Evolutionary conservation across 768 basidiomycete genomes (phyloP).

Genomic region (Filobasidium wieringae): DNA sequence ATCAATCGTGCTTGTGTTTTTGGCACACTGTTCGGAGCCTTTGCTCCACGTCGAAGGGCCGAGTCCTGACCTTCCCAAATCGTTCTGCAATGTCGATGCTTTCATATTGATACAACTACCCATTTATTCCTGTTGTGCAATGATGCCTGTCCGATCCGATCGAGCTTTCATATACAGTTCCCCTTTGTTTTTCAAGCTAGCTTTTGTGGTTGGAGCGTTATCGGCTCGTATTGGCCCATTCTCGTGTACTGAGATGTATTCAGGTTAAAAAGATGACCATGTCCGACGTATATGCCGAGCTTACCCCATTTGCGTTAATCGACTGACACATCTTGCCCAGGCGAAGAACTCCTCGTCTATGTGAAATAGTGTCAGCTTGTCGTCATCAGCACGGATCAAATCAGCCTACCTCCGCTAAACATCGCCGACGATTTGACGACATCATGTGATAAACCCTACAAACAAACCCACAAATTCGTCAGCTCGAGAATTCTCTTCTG

Average conservation of each 20-base stretch:
- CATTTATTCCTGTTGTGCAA: too few relatives aligned
- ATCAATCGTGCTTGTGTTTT: too few relatives aligned
- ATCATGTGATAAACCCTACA: slow-evolving; percentile 64
- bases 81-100: too few relatives aligned
- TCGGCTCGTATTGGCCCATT: slow-evolving; percentile 2
- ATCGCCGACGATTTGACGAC: slow-evolving; percentile 71
- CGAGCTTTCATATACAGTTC: too few relatives aligned
- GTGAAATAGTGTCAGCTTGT: neutral
- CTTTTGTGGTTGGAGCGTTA: too few relatives aligned
- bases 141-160: too few relatives aligned
- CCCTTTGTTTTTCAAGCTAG: too few relatives aligned
- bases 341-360: slow-evolving; percentile 90
- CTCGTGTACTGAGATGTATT: neutral
- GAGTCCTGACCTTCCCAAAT: too few relatives aligned
- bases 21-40: too few relatives aligned
- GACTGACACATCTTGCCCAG: slow-evolving; percentile 65
- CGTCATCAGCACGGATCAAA: neutral
- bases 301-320: slow-evolving; percentile 38
- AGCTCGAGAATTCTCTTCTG: neutral
- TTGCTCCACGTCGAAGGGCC: too few relatives aligned
- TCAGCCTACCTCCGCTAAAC: slow-evolving; percentile 54
- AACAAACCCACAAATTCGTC: slow-evolving; percentile 18
- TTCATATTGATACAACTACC: too few relatives aligned
- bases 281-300: neutral
- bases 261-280: neutral